Evolutionary conservation across 805 yeast genomes (phyloP).

Genomic region (Cyberlindnera maritima): DNA sequence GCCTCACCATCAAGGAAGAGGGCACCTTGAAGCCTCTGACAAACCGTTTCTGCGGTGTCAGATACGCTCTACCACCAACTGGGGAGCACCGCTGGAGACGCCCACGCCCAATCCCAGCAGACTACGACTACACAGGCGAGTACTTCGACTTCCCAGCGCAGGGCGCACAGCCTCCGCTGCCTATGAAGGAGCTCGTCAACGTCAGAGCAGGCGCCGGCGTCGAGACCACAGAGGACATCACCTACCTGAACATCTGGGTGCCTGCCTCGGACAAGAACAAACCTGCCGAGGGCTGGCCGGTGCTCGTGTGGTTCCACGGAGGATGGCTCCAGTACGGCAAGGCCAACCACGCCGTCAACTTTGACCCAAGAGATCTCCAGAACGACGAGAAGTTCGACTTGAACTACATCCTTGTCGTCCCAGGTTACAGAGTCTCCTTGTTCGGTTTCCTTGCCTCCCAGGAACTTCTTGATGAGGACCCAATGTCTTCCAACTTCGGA

Average conservation of each 20-base stretch:
- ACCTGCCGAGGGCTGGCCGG: slow-evolving; percentile 41
- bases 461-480: slow-evolving; percentile 27
- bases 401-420: slow-evolving; percentile 31
- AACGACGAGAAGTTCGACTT: slow-evolving; percentile 31
- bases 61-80: slow-evolving; percentile 32
- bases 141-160: slow-evolving; percentile 28
- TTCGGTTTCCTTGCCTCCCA: slow-evolving; percentile 36
- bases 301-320: slow-evolving; percentile 41
- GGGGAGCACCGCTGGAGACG: slow-evolving; percentile 34
- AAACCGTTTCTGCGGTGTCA: slow-evolving; percentile 13
- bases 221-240: slow-evolving; percentile 32
- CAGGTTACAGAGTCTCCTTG: slow-evolving; percentile 40
- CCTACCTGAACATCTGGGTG: slow-evolving; percentile 37
- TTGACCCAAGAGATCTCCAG: slow-evolving; percentile 14
- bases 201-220: slow-evolving; percentile 9
- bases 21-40: slow-evolving; percentile 10
- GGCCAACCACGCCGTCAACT: slow-evolving; percentile 18
- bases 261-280: slow-evolving; percentile 31
- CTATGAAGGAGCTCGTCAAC: slow-evolving; percentile 12
- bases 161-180: slow-evolving; percentile 12
- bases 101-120: slow-evolving; percentile 32
- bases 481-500: slow-evolving; percentile 27
- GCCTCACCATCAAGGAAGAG: slow-evolving; percentile 16
- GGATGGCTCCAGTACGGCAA: slow-evolving; percentile 38
- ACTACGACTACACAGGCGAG: slow-evolving; percentile 38